phyloP scores from a whole-genome alignment of 805 yeast species.

The Cyberlindnera samutprakarnensis region DNA sequence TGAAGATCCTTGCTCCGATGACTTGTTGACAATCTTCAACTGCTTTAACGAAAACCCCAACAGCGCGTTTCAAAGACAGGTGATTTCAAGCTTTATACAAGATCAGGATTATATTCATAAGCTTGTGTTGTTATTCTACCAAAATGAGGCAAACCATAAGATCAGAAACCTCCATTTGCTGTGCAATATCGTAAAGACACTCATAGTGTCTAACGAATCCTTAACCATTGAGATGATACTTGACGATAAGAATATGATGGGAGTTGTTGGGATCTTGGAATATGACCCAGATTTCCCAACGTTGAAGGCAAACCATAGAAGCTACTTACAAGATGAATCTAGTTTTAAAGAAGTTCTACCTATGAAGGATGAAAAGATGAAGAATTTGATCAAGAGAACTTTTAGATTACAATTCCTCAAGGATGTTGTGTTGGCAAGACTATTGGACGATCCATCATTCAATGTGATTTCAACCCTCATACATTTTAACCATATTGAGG shows the following conservation, averaged over 20 bases:
- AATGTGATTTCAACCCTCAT: slow-evolving; percentile 60
- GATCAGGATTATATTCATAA: slow-evolving; percentile 44
- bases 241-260: slow-evolving; percentile 43
- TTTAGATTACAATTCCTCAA: slow-evolving; percentile 73
- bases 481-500: slow-evolving; percentile 58
- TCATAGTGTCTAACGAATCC: slow-evolving; percentile 66
- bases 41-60: slow-evolving; percentile 45
- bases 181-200: slow-evolving; percentile 66
- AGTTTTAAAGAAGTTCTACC: slow-evolving; percentile 70
- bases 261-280: slow-evolving; percentile 75
- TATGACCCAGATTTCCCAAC: slow-evolving; percentile 84
- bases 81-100: slow-evolving; percentile 48
- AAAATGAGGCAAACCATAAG: slow-evolving; percentile 46
- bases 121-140: slow-evolving; percentile 44
- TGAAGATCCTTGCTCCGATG: slow-evolving; percentile 38
- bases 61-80: slow-evolving; percentile 55
- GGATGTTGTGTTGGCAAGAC: slow-evolving; percentile 78
- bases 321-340: slow-evolving; percentile 47
- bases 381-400: slow-evolving; percentile 59
- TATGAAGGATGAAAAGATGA: slow-evolving; percentile 40
- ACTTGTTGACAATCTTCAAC: slow-evolving; percentile 47
- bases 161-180: slow-evolving; percentile 54
- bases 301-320: slow-evolving; percentile 73
- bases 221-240: slow-evolving; percentile 50
- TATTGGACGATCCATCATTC: slow-evolving; percentile 74